Conservation (phyloP, 768 basidiomycete species). For the Solioccasus polychromus region DNA sequence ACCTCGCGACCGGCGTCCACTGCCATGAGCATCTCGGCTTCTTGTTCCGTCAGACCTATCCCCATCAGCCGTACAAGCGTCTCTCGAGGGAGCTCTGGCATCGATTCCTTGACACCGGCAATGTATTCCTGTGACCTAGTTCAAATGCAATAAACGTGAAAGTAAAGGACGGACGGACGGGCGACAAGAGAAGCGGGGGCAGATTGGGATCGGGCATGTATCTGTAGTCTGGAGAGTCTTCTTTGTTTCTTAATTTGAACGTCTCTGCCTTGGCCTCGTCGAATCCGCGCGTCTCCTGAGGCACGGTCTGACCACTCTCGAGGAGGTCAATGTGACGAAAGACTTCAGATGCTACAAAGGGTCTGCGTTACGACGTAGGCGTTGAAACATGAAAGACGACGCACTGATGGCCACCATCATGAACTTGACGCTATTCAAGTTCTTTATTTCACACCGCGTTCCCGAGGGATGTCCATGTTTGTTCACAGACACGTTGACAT, state of each 20-base stretch:
- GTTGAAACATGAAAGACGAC: constrained; percentile 19
- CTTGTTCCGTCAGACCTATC: constrained; percentile 55
- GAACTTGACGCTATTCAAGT: constrained; percentile 87
- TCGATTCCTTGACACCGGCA: constrained; percentile 40
- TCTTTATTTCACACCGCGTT: constrained; percentile 95
- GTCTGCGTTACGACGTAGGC: not conserved
- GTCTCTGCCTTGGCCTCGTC: constrained; percentile 81
- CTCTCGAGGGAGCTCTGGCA: constrained; percentile 78
- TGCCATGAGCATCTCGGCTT: constrained; percentile 72
- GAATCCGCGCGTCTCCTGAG: constrained; percentile 90
- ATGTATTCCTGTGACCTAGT: constrained; percentile 56
- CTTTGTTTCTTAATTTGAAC: constrained; percentile 81
- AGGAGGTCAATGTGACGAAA: constrained; percentile 69
- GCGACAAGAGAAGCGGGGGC: constrained; percentile 61
- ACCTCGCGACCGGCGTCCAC: constrained; percentile 67
- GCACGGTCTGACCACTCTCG: constrained; percentile 40
- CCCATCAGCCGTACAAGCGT: constrained; percentile 55
- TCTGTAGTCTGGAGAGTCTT: constrained; percentile 92
- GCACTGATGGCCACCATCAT: constrained; percentile 82
- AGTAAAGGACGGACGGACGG: constrained; percentile 35
- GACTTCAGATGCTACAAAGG: constrained; percentile 73
- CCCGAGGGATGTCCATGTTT: constrained; percentile 58
- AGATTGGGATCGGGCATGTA: constrained; percentile 99
- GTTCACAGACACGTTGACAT: constrained; percentile 93
- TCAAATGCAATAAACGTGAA: not conserved